A percentile compares a stretch with the other conserved stretches of the same genome.
Conservation (phyloP, 2,329 filamentous ascomycete genomes). For the Penicillium glabrum region DNA sequence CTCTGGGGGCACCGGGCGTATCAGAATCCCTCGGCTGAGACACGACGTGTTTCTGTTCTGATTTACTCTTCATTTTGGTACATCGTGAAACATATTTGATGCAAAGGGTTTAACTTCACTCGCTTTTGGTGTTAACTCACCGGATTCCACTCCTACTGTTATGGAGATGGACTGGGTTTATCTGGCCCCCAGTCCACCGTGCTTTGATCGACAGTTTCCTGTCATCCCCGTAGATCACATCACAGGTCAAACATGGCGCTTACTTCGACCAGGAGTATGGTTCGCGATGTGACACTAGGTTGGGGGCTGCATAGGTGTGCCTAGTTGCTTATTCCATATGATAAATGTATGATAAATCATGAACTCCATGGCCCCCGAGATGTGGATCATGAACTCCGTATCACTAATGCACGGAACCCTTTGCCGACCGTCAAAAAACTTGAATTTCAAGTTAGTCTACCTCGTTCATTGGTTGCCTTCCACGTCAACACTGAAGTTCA, state of each 20-base stretch:
- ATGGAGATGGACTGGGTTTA: too few species aligned
- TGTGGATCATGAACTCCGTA: constrained; percentile 5
- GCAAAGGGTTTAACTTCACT: neutral
- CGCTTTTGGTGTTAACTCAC: neutral
- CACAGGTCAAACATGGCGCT: constrained; percentile 20
- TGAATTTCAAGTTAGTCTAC: neutral
- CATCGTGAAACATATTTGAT: neutral
- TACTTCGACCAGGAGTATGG: constrained; percentile 10
- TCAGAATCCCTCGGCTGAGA: constrained; percentile 32
- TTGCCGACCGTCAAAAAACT: constrained; percentile 10
- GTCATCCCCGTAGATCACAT: constrained; percentile 5
- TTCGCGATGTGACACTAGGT: neutral
- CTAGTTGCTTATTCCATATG: neutral
- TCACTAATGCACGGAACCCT: constrained; percentile 13
- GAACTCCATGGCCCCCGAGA: neutral
- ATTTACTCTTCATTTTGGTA: neutral
- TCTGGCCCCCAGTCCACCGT: neutral
- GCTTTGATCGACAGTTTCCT: constrained; percentile 5
- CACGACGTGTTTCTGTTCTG: constrained; percentile 32
- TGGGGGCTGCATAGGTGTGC: neutral
- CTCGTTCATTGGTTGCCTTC: neutral
- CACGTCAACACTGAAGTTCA: constrained; percentile 2
- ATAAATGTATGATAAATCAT: neutral
- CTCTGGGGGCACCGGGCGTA: constrained; percentile 14
- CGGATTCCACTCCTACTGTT: neutral